These are phyloP conservation scores for Flaveria floridana DNA, from an alignment of 140 eudicot species.

Conservation along the genomic window DNA sequence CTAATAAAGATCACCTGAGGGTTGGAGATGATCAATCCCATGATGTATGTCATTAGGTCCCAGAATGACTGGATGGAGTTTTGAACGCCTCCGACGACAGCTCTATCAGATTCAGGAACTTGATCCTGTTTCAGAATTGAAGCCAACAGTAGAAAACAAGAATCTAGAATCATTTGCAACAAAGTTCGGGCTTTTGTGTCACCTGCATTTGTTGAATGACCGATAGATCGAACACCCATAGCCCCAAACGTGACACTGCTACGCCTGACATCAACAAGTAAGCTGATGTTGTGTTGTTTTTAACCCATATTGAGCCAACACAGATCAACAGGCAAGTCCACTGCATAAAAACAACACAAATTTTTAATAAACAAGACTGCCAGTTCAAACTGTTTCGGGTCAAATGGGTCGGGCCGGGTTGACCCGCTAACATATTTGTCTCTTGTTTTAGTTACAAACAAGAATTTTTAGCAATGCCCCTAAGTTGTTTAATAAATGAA, in stretches of 20 bases:
- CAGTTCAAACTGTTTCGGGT: not conserved
- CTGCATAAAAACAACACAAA: slow-evolving; percentile 36
- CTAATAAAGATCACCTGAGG: slow-evolving; percentile 56
- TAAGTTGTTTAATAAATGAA: too few relatives aligned
- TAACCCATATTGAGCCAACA: slow-evolving; percentile 73
- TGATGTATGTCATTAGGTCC: slow-evolving; percentile 81
- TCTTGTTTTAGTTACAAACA: not conserved
- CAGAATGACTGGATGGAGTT: slow-evolving; percentile 78
- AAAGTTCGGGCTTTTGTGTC: slow-evolving; percentile 2
- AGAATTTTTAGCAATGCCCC: too few relatives aligned
- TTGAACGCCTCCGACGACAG: slow-evolving; percentile 93
- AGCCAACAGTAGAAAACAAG: not conserved
- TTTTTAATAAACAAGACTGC: not conserved
- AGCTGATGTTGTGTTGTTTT: slow-evolving; percentile 48
- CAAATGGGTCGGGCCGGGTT: not conserved
- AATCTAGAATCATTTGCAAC: slow-evolving; percentile 1
- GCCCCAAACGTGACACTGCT: slow-evolving; percentile 73
- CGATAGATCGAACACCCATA: slow-evolving; percentile 85
- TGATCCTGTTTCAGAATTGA: slow-evolving; percentile 55
- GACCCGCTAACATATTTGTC: not conserved
- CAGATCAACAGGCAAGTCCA: slow-evolving; percentile 78
- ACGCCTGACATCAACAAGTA: slow-evolving; percentile 81
- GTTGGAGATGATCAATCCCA: slow-evolving; percentile 83
- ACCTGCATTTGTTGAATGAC: slow-evolving; percentile 99
- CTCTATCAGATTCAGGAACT: slow-evolving; percentile 71